These are phyloP conservation scores for Tausonia pullulans DNA, from an alignment of 1,284 basidiomycete genomes.

Conservation along the genomic window DNA sequence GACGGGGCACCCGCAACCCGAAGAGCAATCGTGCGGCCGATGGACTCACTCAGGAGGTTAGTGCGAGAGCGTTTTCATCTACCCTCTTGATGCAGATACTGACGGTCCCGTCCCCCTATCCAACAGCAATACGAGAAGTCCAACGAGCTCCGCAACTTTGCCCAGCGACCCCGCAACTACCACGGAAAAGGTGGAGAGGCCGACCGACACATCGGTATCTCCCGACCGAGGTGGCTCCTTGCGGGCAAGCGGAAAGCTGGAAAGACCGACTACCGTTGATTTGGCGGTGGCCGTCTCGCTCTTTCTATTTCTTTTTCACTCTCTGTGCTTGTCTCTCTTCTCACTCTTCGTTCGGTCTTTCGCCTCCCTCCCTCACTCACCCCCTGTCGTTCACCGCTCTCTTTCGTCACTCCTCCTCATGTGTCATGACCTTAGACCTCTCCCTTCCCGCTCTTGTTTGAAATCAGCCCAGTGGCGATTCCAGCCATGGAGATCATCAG, in stretches of 20 bases:
- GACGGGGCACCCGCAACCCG: not conserved
- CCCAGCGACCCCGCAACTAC: slow-evolving; percentile 73
- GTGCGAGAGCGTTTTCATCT: not conserved
- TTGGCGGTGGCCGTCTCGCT: not conserved
- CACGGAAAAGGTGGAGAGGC: slow-evolving; percentile 79
- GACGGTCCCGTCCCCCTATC: slow-evolving; percentile 23
- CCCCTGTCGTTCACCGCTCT: too few relatives aligned
- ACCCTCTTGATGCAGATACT: not conserved
- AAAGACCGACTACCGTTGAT: slow-evolving; percentile 16
- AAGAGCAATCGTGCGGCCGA: slow-evolving; percentile 13
- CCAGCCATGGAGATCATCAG: too few relatives aligned
- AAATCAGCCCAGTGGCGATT: too few relatives aligned
- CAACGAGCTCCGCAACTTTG: slow-evolving; percentile 65
- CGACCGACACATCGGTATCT: slow-evolving; percentile 48
- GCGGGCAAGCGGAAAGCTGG: slow-evolving; percentile 17
- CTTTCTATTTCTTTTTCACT: not conserved
- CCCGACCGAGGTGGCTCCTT: slow-evolving; percentile 31
- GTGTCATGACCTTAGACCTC: too few relatives aligned
- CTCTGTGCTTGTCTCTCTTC: slow-evolving; percentile 27
- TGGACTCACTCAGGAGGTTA: slow-evolving; percentile 7
- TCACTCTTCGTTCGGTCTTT: too few relatives aligned
- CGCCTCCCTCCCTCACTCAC: too few relatives aligned
- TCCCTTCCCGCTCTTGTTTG: too few relatives aligned
- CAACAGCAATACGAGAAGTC: slow-evolving; percentile 61
- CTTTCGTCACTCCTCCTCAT: too few relatives aligned